A percentile compares a stretch with the other conserved stretches of the same genome.
These are phyloP conservation scores for Syzygium oleosum DNA, from an alignment of 345 rosid genomes.

Conservation along the genomic window DNA sequence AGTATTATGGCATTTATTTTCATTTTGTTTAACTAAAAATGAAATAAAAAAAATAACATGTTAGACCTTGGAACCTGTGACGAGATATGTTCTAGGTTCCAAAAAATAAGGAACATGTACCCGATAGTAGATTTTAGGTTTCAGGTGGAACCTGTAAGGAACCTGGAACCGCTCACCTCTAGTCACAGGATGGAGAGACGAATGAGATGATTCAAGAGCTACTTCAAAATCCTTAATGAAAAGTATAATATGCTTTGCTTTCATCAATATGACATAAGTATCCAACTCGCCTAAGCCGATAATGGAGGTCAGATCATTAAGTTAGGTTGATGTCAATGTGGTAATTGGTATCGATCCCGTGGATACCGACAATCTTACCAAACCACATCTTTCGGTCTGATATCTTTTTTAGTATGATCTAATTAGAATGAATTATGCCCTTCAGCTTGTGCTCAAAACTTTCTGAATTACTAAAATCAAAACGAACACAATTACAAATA, in stretches of 20 bases:
- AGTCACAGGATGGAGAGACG: background rate
- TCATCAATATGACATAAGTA: background rate
- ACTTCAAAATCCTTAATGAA: background rate
- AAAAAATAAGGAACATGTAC: no score
- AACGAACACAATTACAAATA: background rate
- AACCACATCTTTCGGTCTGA: background rate
- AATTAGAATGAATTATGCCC: background rate
- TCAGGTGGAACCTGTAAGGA: no score
- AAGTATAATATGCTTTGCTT: background rate
- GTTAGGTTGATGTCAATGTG: background rate
- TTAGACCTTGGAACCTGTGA: no score
- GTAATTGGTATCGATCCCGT: background rate
- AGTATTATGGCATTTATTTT: no score
- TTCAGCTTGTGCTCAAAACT: background rate
- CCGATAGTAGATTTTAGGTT: no score
- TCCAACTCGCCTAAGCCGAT: background rate
- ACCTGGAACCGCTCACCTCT: no score
- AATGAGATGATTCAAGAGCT: background rate
- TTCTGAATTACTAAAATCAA: background rate
- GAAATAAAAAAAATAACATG: no score
- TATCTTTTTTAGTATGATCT: background rate
- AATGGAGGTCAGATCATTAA: background rate
- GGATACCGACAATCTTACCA: background rate
- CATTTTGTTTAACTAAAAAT: no score
- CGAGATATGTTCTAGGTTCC: no score